A percentile compares a stretch with the other conserved stretches of the same genome.
Conservation (phyloP, 345 rosid genomes). For the Acer negundo region DNA sequence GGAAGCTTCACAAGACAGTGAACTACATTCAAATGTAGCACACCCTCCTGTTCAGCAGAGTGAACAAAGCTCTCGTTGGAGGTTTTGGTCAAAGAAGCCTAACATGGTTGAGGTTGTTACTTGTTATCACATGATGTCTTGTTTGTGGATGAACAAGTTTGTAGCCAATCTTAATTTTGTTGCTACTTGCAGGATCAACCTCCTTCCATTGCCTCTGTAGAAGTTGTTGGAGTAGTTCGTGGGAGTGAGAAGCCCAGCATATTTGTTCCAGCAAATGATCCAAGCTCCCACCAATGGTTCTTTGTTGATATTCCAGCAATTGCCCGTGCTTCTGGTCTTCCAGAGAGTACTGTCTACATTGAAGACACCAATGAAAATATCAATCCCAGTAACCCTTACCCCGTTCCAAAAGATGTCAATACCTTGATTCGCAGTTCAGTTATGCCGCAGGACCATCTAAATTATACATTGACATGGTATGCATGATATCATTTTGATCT, state of each 20-base stretch:
- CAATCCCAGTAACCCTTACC: conserved; percentile 77
- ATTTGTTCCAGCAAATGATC: conserved; percentile 90
- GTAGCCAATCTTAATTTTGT: conserved; percentile 19
- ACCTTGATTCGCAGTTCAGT: conserved; percentile 87
- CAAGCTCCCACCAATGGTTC: conserved; percentile 81
- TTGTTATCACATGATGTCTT: conserved; percentile 21
- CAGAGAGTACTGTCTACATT: conserved; percentile 64
- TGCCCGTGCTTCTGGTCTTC: conserved; percentile 66
- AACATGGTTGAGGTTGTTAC: conserved; percentile 49
- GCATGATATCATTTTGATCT: conserved; percentile 13
- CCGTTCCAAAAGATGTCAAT: conserved; percentile 83
- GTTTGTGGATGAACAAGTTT: conserved; percentile 1
- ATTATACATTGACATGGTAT: conserved; percentile 90
- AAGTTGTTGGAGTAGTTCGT: conserved; percentile 86
- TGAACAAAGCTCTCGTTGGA: conserved; percentile 62
- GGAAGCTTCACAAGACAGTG: conserved; percentile 36
- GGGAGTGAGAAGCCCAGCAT: conserved; percentile 91
- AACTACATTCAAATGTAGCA: conserved; percentile 32
- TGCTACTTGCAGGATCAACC: conserved; percentile 43
- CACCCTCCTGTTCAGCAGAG: conserved; percentile 34
- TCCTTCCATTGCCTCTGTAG: conserved; percentile 43
- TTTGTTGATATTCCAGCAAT: conserved; percentile 80
- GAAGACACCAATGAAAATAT: conserved; percentile 76
- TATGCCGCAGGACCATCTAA: conserved; percentile 98
- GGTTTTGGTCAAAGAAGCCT: conserved; percentile 63